Conservation (phyloP, 805 yeast genomes). For the Wickerhamiella nectarea region DNA sequence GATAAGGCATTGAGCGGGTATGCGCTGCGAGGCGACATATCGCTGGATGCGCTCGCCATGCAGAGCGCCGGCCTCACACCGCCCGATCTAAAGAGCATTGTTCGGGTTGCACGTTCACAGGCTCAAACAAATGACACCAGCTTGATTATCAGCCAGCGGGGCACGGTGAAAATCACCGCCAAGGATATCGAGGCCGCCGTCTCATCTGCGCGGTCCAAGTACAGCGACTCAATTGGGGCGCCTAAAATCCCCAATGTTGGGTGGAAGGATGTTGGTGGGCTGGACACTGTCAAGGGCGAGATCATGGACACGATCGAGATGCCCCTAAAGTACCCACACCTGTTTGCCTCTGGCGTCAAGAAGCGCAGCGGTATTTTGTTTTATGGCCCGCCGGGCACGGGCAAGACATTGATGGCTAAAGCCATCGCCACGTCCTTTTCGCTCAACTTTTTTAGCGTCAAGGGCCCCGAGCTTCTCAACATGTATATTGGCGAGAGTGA, state of each 20-base stretch:
- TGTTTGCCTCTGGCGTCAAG: constrained; percentile 78
- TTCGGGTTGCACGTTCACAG: constrained; percentile 45
- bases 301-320: constrained; percentile 90
- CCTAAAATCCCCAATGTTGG: constrained; percentile 88
- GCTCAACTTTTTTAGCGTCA: constrained; percentile 85
- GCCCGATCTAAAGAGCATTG: constrained; percentile 59
- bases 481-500: constrained; percentile 99
- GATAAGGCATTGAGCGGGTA: constrained; percentile 17
- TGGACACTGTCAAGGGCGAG: constrained; percentile 79
- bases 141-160: constrained; percentile 38
- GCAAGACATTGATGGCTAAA: constrained; percentile 88
- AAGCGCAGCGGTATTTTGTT: constrained; percentile 88
- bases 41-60: constrained; percentile 45
- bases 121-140: constrained; percentile 33
- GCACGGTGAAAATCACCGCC: constrained; percentile 39
- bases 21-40: constrained; percentile 36
- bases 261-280: constrained; percentile 97
- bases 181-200: constrained; percentile 58
- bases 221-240: constrained; percentile 91
- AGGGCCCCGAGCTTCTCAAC: constrained; percentile 91
- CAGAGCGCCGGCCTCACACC: constrained; percentile 93
- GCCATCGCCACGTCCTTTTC: constrained; percentile 95
- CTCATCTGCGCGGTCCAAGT: constrained; percentile 69
- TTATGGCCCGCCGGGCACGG: constrained; percentile 98
- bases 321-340: constrained; percentile 87